Conservation (phyloP, 2,329 filamentous ascomycete species). For the Trichoderma sp. region DNA sequence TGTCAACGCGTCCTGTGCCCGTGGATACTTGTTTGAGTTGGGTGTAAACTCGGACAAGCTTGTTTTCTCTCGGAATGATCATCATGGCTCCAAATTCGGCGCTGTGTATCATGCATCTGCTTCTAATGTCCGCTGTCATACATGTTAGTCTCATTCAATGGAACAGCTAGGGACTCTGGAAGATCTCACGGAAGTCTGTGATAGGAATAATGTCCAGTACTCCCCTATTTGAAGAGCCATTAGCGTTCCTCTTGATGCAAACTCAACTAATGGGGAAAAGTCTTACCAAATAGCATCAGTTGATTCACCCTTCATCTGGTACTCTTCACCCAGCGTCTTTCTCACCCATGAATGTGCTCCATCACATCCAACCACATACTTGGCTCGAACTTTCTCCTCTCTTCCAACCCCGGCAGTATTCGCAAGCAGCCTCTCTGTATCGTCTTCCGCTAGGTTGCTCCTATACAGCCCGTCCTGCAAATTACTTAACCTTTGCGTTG, state of each 20-base stretch:
- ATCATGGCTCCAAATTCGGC: conserved; percentile 56
- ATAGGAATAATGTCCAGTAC: conserved; percentile 43
- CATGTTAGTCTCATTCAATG: background rate
- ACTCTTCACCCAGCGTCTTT: conserved; percentile 48
- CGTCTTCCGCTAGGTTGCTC: conserved; percentile 56
- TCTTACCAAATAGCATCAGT: conserved; percentile 48
- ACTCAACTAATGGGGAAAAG: background rate
- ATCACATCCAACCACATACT: conserved; percentile 67
- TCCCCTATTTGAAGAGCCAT: conserved; percentile 30
- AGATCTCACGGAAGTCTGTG: conserved; percentile 48
- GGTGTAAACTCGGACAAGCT: conserved; percentile 62
- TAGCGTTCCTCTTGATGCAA: background rate
- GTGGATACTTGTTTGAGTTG: conserved; percentile 51
- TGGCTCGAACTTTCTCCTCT: conserved; percentile 35
- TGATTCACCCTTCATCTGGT: conserved; percentile 54
- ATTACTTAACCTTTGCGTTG: conserved; percentile 34
- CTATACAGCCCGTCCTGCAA: conserved; percentile 54
- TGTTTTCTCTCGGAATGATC: conserved; percentile 63
- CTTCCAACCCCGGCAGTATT: conserved; percentile 23
- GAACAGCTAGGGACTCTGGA: background rate
- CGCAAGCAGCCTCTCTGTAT: conserved; percentile 51
- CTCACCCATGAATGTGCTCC: conserved; percentile 67
- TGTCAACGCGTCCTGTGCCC: conserved; percentile 50
- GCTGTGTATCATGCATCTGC: conserved; percentile 56
- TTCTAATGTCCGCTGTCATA: conserved; percentile 49